Evolutionary conservation across 768 basidiomycete genomes (phyloP), one percentile per base, ranked within the genome.

Genomic region (Crassisporium funariophilum): DNA sequence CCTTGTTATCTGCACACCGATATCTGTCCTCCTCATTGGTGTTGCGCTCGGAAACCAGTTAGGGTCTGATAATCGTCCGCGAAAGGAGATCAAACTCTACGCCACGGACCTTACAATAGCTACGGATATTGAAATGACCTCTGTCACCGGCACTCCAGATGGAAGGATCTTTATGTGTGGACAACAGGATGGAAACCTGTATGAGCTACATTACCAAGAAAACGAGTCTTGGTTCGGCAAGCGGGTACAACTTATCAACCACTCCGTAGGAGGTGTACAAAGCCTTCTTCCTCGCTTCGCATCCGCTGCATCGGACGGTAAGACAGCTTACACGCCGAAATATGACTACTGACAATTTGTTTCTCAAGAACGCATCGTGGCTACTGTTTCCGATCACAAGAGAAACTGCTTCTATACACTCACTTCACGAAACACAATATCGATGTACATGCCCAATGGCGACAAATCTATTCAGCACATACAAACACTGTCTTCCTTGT

Each of bases 141-240:
- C 86, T 34, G 87, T 97, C 37, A 74, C 81, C 46, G 91, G 90
- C 5, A 91, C 88, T 1, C 61, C 73, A 19, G 82, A 86, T 27
- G 95, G 95, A 35, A 78, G 94, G 44, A 93, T 97, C 51, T 95
- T 98, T 69, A 90, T 95, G 88, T 80, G 80, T 41, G 91, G 91
- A 11, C 73, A 78, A 8, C 83, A 86, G 58, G 92, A 95, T 58
- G 93, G 93, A 11, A 83, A 85, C 61, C 69, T 98, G 43, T 97
- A 95, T 65, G 95, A 98, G 65, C 66, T 98, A 34, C 86, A 89
- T 58, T 98, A 98, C 65, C 89, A 92, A 58, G 84, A 87, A 55
- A 87, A 79, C 52, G 90, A 94, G 59, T 87, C 89, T 0, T 95
- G 93, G 93, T 95, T 97, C 69, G 86, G 84, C 35, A 91, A 92